These are phyloP conservation scores for Chaetomium cochliodes DNA, from an alignment of 495 filamentous ascomycete genomes.

Conservation along the genomic window DNA sequence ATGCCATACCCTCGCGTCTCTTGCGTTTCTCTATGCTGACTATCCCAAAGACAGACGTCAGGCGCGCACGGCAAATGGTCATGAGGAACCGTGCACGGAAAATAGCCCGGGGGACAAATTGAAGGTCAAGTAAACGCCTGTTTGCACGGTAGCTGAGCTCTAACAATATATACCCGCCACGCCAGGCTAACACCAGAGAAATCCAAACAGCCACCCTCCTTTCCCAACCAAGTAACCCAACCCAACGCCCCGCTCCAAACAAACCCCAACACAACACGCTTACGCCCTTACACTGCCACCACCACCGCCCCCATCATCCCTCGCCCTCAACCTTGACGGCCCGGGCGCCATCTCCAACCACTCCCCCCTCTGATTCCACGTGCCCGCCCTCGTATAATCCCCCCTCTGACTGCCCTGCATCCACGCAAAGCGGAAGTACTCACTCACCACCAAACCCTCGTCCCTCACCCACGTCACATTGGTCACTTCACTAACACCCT, in stretches of 20 bases:
- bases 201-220: no score
- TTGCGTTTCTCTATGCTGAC: no score
- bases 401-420: slow-evolving; percentile 65
- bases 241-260: background rate
- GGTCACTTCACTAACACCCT: slow-evolving; percentile 40
- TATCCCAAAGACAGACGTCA: no score
- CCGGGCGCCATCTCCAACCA: slow-evolving; percentile 62
- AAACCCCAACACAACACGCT: background rate
- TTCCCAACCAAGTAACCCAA: background rate
- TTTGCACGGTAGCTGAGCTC: no score
- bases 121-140: no score
- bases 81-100: no score
- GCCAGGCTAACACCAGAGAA: no score
- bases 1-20: no score
- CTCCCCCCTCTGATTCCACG: slow-evolving; percentile 65
- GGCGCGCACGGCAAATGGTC: no score
- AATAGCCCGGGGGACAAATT: no score
- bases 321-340: slow-evolving; percentile 41
- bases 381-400: slow-evolving; percentile 79
- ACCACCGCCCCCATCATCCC: slow-evolving; percentile 17
- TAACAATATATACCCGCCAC: no score
- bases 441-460: slow-evolving; percentile 45
- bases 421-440: slow-evolving; percentile 86
- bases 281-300: background rate
- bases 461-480: slow-evolving; percentile 48